These are phyloP conservation scores for Gonapodya prolifera DNA, from an alignment of 192 early-diverging fungal species.

Conservation along the genomic window DNA sequence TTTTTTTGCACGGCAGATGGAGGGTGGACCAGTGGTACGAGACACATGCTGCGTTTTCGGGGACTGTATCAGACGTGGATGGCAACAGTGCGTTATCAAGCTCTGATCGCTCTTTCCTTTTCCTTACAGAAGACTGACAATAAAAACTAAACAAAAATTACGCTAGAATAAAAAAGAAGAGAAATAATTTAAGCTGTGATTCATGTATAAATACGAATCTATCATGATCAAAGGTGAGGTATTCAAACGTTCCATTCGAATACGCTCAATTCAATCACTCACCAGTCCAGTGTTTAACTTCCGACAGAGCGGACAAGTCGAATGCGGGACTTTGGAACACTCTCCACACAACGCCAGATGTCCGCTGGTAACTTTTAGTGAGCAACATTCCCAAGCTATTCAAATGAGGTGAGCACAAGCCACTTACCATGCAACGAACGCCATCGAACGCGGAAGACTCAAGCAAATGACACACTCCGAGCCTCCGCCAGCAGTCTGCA, in stretches of 20 bases:
- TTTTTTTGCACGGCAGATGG: too few relatives aligned
- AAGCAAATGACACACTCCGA: too few relatives aligned
- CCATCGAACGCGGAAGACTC: background rate
- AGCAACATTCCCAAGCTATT: background rate
- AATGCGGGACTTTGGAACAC: background rate
- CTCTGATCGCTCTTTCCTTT: too few relatives aligned
- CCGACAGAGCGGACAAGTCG: background rate
- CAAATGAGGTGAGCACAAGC: background rate
- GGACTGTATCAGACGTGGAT: too few relatives aligned
- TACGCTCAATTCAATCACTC: background rate
- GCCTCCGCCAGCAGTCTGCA: too few relatives aligned
- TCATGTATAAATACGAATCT: background rate
- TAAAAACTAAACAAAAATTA: too few relatives aligned
- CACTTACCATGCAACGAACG: background rate
- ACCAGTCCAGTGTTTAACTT: background rate
- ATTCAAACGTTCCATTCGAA: background rate
- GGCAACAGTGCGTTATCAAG: too few relatives aligned
- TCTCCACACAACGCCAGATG: background rate
- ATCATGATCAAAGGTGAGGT: background rate
- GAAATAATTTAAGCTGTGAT: background rate
- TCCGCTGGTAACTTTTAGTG: background rate
- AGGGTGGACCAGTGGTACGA: too few relatives aligned
- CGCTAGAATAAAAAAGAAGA: too few relatives aligned
- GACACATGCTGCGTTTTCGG: too few relatives aligned
- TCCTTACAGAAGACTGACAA: too few relatives aligned